phyloP scores from a whole-genome alignment of 495 filamentous ascomycete species.

The Daldinia concentrica region DNA sequence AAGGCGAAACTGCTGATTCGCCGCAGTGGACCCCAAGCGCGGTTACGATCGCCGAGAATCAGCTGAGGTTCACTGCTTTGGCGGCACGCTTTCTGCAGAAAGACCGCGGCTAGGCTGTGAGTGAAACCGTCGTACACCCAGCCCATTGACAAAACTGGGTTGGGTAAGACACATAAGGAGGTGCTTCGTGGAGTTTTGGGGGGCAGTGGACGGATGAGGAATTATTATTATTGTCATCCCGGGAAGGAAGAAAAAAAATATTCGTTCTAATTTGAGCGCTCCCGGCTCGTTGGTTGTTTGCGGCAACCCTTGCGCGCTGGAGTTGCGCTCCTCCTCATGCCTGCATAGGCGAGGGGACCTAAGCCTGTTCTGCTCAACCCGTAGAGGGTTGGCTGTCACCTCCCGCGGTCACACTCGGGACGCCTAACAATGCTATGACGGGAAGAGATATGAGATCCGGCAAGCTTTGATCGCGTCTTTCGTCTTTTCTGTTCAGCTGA shows the following conservation, averaged over 20 bases:
- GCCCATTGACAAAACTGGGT: conserved; percentile 5
- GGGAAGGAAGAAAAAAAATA: background rate
- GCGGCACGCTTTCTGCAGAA: conserved; percentile 11
- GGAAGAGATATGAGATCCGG: conserved; percentile 24
- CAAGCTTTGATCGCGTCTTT: conserved; percentile 5
- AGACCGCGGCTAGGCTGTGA: conserved; percentile 27
- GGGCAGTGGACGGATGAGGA: background rate
- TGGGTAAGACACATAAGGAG: background rate
- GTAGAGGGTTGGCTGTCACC: conserved; percentile 22
- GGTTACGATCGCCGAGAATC: conserved; percentile 41
- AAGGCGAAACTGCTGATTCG: conserved; percentile 30
- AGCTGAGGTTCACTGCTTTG: conserved; percentile 31
- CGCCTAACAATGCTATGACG: conserved; percentile 28
- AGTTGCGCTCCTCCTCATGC: conserved; percentile 31
- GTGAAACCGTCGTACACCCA: conserved; percentile 28
- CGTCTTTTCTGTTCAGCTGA: background rate
- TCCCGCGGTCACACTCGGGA: conserved; percentile 32
- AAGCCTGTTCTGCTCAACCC: conserved; percentile 13
- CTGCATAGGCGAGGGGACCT: conserved; percentile 8
- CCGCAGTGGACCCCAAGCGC: conserved; percentile 23
- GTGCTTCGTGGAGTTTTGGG: conserved; percentile 1
- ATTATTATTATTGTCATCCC: background rate
- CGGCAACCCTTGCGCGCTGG: conserved; percentile 34
- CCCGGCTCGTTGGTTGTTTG: conserved; percentile 29
- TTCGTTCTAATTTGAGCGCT: conserved; percentile 17